Conservation (phyloP, 257 asterid species). For the Nicotiana otophora region DNA sequence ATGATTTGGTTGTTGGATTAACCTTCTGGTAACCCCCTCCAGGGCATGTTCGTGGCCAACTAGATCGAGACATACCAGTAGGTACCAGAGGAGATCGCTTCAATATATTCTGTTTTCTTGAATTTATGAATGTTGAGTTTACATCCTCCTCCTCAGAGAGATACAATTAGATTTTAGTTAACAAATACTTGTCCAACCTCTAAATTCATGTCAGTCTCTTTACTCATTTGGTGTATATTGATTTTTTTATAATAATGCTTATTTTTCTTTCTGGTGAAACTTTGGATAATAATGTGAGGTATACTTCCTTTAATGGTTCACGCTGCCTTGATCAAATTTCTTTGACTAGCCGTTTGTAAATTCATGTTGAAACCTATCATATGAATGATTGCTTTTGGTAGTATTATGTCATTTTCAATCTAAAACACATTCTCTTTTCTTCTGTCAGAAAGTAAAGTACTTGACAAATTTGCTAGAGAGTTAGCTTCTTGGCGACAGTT, state of each 20-base stretch:
- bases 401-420: no score
- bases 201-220: no score
- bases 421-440: no score
- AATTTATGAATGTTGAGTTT: background rate
- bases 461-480: no score
- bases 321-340: background rate
- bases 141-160: background rate
- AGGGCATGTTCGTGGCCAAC: no score
- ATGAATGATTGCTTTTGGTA: background rate
- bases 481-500: no score
- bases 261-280: background rate
- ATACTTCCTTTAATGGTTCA: background rate
- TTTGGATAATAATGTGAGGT: background rate
- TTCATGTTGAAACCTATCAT: background rate
- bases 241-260: background rate
- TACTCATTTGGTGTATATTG: background rate
- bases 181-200: background rate
- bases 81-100: background rate
- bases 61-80: background rate
- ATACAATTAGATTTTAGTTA: background rate
- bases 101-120: background rate
- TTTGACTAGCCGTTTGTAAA: background rate
- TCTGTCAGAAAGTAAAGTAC: no score
- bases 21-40: no score
- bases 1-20: no score